Conservation (phyloP, 805 yeast species). For the Sugiyamaella americana region DNA sequence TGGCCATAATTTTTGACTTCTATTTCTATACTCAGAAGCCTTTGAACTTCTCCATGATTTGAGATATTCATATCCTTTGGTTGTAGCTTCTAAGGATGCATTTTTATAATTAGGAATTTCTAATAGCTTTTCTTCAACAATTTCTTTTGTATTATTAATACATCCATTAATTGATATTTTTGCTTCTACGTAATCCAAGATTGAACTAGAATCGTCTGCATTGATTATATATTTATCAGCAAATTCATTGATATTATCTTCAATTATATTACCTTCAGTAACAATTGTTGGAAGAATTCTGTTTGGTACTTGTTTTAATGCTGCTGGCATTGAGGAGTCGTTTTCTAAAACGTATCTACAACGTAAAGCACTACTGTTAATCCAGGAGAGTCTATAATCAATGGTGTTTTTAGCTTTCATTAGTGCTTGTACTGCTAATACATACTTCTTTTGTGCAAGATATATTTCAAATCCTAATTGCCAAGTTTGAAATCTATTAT, state of each 20-base stretch:
- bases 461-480: conserved; percentile 41
- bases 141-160: conserved; percentile 13
- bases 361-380: conserved; percentile 31
- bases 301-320: conserved; percentile 31
- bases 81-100: not conserved
- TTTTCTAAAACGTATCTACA: conserved; percentile 22
- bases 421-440: conserved; percentile 46
- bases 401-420: conserved; percentile 39
- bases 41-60: conserved; percentile 3
- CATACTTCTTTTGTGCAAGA: conserved; percentile 42
- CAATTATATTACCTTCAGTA: conserved; percentile 15
- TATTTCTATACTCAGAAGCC: conserved; percentile 3
- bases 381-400: conserved; percentile 27
- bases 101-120: not conserved
- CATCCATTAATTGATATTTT: conserved; percentile 11
- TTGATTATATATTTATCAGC: conserved; percentile 22
- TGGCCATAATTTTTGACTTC: conserved; percentile 7
- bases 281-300: conserved; percentile 17
- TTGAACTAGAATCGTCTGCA: conserved; percentile 7
- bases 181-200: conserved; percentile 26
- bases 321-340: conserved; percentile 40
- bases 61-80: not conserved
- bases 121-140: not conserved
- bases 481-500: conserved; percentile 35
- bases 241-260: conserved; percentile 21